phyloP scores from a whole-genome alignment of 345 rosid genomes.

The Moricandia moricandioides region DNA sequence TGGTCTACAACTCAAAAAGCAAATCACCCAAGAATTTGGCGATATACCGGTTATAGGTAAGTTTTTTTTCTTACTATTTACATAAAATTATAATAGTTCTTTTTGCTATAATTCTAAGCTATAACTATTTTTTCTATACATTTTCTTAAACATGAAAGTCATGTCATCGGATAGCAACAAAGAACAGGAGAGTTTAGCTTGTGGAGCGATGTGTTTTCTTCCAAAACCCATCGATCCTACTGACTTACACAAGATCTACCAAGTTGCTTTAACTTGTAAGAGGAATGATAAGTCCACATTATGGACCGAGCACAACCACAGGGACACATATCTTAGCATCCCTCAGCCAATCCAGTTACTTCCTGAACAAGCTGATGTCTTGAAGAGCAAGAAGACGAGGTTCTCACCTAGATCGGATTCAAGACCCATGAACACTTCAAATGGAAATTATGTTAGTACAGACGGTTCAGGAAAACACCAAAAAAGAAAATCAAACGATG shows the following conservation, averaged over 20 bases:
- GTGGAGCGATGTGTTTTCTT: slow-evolving; percentile 60
- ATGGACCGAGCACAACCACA: slow-evolving; percentile 1
- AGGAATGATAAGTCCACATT: slow-evolving; percentile 36
- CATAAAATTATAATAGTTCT: not conserved
- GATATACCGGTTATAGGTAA: slow-evolving; percentile 64
- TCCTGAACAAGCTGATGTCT: slow-evolving; percentile 14
- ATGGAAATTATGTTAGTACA: not conserved
- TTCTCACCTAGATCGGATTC: not conserved
- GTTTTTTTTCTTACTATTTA: not conserved
- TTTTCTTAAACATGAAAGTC: slow-evolving; percentile 38
- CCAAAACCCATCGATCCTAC: slow-evolving; percentile 53
- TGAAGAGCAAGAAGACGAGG: slow-evolving; percentile 16
- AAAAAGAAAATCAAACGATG: slow-evolving; percentile 8
- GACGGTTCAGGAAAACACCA: slow-evolving; percentile 19
- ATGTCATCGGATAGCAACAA: slow-evolving; percentile 64
- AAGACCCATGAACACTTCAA: slow-evolving; percentile 3
- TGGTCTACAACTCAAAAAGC: slow-evolving; percentile 51
- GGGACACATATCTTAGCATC: slow-evolving; percentile 16
- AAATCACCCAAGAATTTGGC: slow-evolving; percentile 46
- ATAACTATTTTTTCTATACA: not conserved
- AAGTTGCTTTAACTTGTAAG: slow-evolving; percentile 42
- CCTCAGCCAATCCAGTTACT: slow-evolving; percentile 8
- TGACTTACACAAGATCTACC: slow-evolving; percentile 56
- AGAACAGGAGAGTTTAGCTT: slow-evolving; percentile 43
- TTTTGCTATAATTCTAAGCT: not conserved